Evolutionary conservation across 768 basidiomycete species (phyloP), one percentile per base, ranked within the genome.

Genomic region (Paxillus involutus): DNA sequence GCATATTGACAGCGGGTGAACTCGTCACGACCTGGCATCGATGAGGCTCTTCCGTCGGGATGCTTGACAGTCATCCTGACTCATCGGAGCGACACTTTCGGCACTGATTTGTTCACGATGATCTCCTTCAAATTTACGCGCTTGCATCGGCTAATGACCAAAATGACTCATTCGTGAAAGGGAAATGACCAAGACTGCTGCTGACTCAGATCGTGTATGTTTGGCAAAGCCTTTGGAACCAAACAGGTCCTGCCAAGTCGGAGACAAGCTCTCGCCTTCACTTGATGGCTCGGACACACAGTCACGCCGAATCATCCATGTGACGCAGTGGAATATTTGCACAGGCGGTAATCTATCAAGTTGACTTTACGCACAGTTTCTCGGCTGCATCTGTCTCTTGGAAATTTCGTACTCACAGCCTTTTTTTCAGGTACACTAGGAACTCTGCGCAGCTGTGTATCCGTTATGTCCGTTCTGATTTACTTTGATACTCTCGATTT

Each of bases 141-240:
- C 13, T 7, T 39, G 39, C n/a, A n/a, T 40, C 35, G 35, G 35
- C 39, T 11, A 40, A n/a, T 19, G 11, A 19, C 39, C n/a, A n/a
- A n/a, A n/a, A n/a, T n/a, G n/a, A n/a, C 39, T 5, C 26, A 26
- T 26, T 6, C 26, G 26, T 26, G 24, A 26, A 26, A 21, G 21
- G 21, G 16, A 16, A 6, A 2, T 30, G 36, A n/a, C n/a, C n/a
- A n/a, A n/a, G n/a, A n/a, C n/a, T n/a, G n/a, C n/a, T 10, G 49
- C 49, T 50, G 49, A 50, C 49, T 50, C 49, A 50, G 24, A 4
- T 29, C 29, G 30, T 4, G 14, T 32, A 16, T 45, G 40, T 52
- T 52, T 52, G 51, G 51, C 51, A 44, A 52, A n/a, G 17, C 51
- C 51, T 44, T 52, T 32, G 2, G 43, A 44, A 52, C 51, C 51